Conservation (phyloP, 352 stramenopile species). For the Phytophthora cactorum region DNA sequence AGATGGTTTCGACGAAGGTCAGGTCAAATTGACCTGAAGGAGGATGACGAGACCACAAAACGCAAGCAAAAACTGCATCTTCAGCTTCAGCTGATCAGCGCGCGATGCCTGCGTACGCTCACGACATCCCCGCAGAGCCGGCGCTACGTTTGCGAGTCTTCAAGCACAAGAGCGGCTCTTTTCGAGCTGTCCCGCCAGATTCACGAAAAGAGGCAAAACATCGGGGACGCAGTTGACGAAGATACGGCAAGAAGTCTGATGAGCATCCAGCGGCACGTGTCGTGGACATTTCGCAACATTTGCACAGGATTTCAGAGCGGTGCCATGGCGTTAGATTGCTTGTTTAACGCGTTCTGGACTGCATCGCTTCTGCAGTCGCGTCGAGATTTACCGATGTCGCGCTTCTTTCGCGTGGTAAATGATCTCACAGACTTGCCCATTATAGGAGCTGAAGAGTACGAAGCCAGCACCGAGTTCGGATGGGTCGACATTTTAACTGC, state of each 20-base stretch:
- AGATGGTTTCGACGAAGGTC: slow-evolving; percentile 24
- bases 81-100: slow-evolving; percentile 49
- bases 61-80: slow-evolving; percentile 11
- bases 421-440: slow-evolving; percentile 79
- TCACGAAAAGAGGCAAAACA: slow-evolving; percentile 42
- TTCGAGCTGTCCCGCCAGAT: slow-evolving; percentile 57
- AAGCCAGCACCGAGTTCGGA: slow-evolving; percentile 73
- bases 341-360: slow-evolving; percentile 45
- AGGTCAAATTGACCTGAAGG: slow-evolving; percentile 3
- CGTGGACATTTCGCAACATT: slow-evolving; percentile 64
- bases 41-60: slow-evolving; percentile 5
- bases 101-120: slow-evolving; percentile 61
- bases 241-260: slow-evolving; percentile 24
- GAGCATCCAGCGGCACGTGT: slow-evolving; percentile 42
- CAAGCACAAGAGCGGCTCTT: slow-evolving; percentile 53
- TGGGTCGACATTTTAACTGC: slow-evolving; percentile 85
- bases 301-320: slow-evolving; percentile 67
- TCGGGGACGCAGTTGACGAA: slow-evolving; percentile 5
- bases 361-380: slow-evolving; percentile 63
- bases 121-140: slow-evolving; percentile 54
- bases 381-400: slow-evolving; percentile 68
- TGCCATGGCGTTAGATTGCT: slow-evolving; percentile 47
- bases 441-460: slow-evolving; percentile 77
- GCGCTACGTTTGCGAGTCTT: slow-evolving; percentile 58
- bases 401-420: slow-evolving; percentile 54